phyloP scores from a whole-genome alignment of 2,329 filamentous ascomycete genomes.

The Epichloe hybrida region DNA sequence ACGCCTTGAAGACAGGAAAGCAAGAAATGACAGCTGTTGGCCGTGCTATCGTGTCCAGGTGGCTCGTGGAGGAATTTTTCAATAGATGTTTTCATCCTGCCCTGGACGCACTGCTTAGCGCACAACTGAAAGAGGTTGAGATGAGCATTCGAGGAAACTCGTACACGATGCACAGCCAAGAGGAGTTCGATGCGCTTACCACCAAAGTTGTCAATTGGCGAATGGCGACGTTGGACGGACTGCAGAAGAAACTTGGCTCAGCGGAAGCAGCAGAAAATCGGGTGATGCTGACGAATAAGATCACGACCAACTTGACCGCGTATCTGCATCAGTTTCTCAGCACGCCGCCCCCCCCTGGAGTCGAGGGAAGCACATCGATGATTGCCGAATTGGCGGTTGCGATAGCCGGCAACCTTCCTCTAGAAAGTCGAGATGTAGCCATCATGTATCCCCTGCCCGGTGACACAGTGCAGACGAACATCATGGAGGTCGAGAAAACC shows the following conservation, averaged over 20 bases:
- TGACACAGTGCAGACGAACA: conserved; percentile 50
- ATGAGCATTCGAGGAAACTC: conserved; percentile 71
- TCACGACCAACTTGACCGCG: conserved; percentile 54
- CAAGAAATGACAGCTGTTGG: conserved; percentile 98
- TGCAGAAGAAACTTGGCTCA: conserved; percentile 56
- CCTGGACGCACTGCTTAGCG: conserved; percentile 62
- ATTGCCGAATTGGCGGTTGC: conserved; percentile 84
- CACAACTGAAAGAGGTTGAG: conserved; percentile 73
- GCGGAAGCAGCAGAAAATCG: conserved; percentile 53
- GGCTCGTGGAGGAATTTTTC: conserved; percentile 85
- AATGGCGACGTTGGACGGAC: conserved; percentile 83
- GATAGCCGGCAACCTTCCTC: conserved; percentile 71
- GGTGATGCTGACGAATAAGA: conserved; percentile 52
- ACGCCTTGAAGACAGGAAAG: conserved; percentile 74
- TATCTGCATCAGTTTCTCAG: conserved; percentile 61
- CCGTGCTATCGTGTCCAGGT: conserved; percentile 74
- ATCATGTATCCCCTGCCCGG: conserved; percentile 78
- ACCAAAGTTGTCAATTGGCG: conserved; percentile 87
- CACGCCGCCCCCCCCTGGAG: conserved; percentile 66
- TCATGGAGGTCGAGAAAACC: conserved; percentile 79
- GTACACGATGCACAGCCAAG: conserved; percentile 59
- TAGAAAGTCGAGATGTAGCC: conserved; percentile 82
- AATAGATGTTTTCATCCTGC: conserved; percentile 86
- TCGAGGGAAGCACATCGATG: conserved; percentile 82
- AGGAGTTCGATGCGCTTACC: conserved; percentile 79